Evolutionary conservation across 2,329 filamentous ascomycete species (phyloP).

Genomic region (Erysiphe pulchra): DNA sequence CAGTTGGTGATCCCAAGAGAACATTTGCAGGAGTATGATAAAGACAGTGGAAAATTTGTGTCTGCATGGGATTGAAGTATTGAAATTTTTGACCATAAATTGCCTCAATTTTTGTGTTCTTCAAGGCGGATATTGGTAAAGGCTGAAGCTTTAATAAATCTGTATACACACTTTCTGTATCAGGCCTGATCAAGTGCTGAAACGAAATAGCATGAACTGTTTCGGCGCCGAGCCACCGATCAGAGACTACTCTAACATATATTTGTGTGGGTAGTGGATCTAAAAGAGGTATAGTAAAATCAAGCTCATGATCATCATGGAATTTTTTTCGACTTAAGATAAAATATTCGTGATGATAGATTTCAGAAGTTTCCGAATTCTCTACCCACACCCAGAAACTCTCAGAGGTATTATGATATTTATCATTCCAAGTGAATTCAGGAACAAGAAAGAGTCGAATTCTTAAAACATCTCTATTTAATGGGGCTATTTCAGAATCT

Average conservation of each 20-base stretch:
- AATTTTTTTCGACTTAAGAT: conserved; percentile 76
- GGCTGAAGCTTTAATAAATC: conserved; percentile 83
- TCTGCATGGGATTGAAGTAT: conserved; percentile 99
- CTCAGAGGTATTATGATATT: conserved; percentile 78
- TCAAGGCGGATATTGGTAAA: conserved; percentile 60
- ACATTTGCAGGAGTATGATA: conserved; percentile 87
- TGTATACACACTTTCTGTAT: conserved; percentile 93
- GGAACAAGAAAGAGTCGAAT: conserved; percentile 68
- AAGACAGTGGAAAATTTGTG: conserved; percentile 88
- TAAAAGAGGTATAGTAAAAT: conserved; percentile 86
- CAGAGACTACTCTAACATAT: conserved; percentile 81
- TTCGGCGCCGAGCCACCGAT: conserved; percentile 89
- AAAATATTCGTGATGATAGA: conserved; percentile 95
- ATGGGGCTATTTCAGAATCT: conserved; percentile 79
- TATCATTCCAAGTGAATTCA: conserved; percentile 86
- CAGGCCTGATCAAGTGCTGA: conserved; percentile 87
- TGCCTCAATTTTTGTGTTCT: conserved; percentile 68
- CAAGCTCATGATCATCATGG: conserved; percentile 87
- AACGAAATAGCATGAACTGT: conserved; percentile 90
- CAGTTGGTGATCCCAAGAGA: conserved; percentile 80
- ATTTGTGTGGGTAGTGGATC: conserved; percentile 90
- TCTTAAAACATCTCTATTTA: conserved; percentile 85
- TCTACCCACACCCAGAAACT: conserved; percentile 99
- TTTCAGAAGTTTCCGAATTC: conserved; percentile 90
- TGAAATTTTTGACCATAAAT: conserved; percentile 75